Conservation (phyloP, 169 alveolate genomes). For the Perkinsus chesapeaki region DNA sequence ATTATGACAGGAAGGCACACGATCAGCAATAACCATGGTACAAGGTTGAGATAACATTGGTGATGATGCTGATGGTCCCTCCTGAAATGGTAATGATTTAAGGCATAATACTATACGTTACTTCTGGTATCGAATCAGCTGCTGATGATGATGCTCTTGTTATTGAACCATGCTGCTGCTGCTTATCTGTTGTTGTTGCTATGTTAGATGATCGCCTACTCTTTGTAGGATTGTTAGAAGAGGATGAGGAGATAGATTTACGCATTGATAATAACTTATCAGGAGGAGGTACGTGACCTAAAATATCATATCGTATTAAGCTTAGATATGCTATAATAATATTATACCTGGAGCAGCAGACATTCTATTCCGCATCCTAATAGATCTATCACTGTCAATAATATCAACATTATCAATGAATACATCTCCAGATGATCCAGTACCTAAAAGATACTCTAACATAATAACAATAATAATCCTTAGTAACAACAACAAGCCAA, state of each 20-base stretch:
- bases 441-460: too few species aligned
- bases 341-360: too few species aligned
- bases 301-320: too few species aligned
- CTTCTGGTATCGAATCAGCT: not conserved
- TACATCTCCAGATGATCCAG: too few species aligned
- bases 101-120: not conserved
- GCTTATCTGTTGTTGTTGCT: not conserved
- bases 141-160: not conserved
- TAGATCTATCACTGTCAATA: too few species aligned
- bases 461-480: too few species aligned
- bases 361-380: too few species aligned
- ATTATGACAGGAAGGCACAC: not conserved
- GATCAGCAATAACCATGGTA: not conserved
- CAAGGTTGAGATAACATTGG: not conserved
- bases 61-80: not conserved
- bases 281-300: not conserved
- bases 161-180: too few species aligned
- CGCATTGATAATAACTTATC: not conserved
- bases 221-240: not conserved
- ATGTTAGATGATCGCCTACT: too few species aligned
- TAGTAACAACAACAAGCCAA: too few species aligned
- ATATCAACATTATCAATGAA: too few species aligned
- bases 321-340: too few species aligned
- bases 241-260: not conserved
- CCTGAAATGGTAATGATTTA: not conserved